phyloP scores from a whole-genome alignment of 441 rosid species.

The Gossypium davidsonii region DNA sequence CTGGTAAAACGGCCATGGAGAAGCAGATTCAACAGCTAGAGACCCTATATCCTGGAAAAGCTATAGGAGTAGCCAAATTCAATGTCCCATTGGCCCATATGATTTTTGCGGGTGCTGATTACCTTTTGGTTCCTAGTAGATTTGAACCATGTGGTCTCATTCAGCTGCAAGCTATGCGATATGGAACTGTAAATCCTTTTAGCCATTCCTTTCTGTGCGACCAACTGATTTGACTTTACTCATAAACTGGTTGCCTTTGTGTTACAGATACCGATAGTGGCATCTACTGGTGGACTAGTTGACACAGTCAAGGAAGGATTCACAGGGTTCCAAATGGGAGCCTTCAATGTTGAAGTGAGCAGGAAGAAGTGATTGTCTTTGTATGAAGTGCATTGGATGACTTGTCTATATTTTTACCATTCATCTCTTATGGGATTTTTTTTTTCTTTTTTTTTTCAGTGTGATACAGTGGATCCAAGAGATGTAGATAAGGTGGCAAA shows the following conservation, averaged over 20 bases:
- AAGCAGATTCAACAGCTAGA: slow-evolving; percentile 58
- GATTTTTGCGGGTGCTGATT: slow-evolving; percentile 92
- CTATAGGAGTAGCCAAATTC: slow-evolving; percentile 72
- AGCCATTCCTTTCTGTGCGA: not conserved
- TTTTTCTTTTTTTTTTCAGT: slow-evolving; percentile 32
- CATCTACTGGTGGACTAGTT: slow-evolving; percentile 93
- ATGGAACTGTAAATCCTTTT: slow-evolving; percentile 60
- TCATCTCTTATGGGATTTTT: not conserved
- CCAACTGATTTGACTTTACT: not conserved
- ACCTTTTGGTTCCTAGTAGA: slow-evolving; percentile 74
- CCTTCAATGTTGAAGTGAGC: slow-evolving; percentile 63
- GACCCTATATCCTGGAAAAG: slow-evolving; percentile 56
- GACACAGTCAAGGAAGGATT: slow-evolving; percentile 84
- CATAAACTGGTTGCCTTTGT: not conserved
- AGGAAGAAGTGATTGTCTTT: not conserved
- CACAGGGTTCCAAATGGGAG: slow-evolving; percentile 90
- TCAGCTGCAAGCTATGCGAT: slow-evolving; percentile 90
- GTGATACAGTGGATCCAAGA: slow-evolving; percentile 67
- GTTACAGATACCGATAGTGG: slow-evolving; percentile 62
- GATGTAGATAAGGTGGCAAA: slow-evolving; percentile 63
- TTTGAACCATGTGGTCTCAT: slow-evolving; percentile 98
- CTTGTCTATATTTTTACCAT: not conserved
- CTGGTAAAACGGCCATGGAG: slow-evolving; percentile 79
- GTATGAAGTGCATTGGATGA: not conserved
- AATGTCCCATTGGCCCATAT: slow-evolving; percentile 76